Base-by-base conservation (phyloP, 2,329 filamentous ascomycete genomes). In the Leptographium radiaticola region DNA sequence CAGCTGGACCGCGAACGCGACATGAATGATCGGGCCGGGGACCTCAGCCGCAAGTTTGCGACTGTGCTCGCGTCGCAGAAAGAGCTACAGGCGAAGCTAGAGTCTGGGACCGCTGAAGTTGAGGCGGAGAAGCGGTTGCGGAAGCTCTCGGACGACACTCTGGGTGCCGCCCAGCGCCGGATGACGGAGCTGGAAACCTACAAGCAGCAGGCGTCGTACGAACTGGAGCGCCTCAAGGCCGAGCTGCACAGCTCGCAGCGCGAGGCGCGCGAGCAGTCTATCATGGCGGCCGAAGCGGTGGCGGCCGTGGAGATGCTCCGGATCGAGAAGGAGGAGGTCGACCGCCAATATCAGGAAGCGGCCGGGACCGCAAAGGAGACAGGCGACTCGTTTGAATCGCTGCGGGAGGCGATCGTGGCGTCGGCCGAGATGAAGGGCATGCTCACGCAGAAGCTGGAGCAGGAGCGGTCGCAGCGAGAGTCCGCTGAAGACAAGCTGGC, bases 131-230 rank as follows among this genome's bases (percentile, higher is more conserved):
- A 77, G 64, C 84, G 80, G 57, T 84, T 88, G 6, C 81, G 89
- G 50, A 83, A 89, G 62, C 73, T 96, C 15, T 89, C 93, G 0
- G 93, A 98, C 63, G 91, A 96, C 56, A 94, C 88, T 2, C 78
- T 86, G 6, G 83, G 84, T 60, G 87, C 88, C 31, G 85, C 90
- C 2, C 86, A 95, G 65, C 86, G 83, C 67, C 84, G 91, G 25
- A 84, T 95, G 67, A 73, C 81, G 9, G 89, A 96, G 61, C 75
- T 98, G 2, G 91, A 97, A 65, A 76, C 76, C 45, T 91, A 87
- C 65, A 85, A 87, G 63, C 87, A 95, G 64, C 84, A 86, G 62
- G 89, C 86, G 40, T 84, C 88, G 4, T 80, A 86, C 1, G 91
- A 98, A 65, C 74, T 94, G 10, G 91, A 97, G 66, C 84, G 82